These are phyloP conservation scores for Cystobasidium pallidum DNA, from an alignment of 1,284 basidiomycete genomes.

Conservation along the genomic window DNA sequence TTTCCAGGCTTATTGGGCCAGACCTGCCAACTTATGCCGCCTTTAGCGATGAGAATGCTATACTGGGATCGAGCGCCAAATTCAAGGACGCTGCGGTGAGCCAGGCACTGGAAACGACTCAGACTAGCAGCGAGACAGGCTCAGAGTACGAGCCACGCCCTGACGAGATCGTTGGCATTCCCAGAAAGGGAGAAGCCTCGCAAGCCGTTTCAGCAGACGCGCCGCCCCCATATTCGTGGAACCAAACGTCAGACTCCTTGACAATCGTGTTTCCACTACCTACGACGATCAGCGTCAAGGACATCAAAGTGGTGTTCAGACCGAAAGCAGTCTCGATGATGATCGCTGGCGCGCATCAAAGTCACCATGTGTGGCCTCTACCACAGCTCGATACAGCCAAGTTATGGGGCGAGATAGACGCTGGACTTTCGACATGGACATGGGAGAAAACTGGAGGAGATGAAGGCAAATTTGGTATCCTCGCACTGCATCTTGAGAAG, in stretches of 20 bases:
- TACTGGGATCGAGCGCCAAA: conserved; percentile 52
- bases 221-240: conserved; percentile 83
- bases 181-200: conserved; percentile 27
- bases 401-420: conserved; percentile 75
- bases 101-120: background rate
- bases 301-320: conserved; percentile 71
- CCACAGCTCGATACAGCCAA: conserved; percentile 54
- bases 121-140: background rate
- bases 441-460: conserved; percentile 66
- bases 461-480: conserved; percentile 64
- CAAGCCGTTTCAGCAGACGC: conserved; percentile 17
- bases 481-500: conserved; percentile 85
- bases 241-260: conserved; percentile 77
- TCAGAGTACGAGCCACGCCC: conserved; percentile 27
- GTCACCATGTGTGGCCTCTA: conserved; percentile 49
- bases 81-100: background rate
- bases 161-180: conserved; percentile 53
- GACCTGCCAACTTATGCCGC: conserved; percentile 57
- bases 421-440: conserved; percentile 79
- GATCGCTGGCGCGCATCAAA: conserved; percentile 60
- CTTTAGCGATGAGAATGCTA: conserved; percentile 48
- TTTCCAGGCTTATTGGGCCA: conserved; percentile 28
- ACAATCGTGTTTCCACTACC: conserved; percentile 82
- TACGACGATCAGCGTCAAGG: conserved; percentile 65
- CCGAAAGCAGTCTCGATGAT: conserved; percentile 68